Base-by-base conservation (phyloP, 805 yeast species). In the Candida germanica region DNA sequence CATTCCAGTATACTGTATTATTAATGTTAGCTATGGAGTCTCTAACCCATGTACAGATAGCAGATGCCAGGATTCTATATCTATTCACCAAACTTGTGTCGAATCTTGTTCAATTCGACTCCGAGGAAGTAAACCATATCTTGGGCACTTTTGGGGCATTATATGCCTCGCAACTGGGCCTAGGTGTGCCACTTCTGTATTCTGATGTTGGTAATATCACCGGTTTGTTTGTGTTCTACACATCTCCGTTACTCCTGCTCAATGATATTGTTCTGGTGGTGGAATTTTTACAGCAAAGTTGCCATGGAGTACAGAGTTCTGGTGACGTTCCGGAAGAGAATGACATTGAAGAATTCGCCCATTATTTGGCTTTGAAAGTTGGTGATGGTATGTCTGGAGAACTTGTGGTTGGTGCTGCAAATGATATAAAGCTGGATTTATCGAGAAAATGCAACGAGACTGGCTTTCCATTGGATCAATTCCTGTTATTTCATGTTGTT, bases 401-500 rank as follows among this genome's bases (percentile, higher is more conserved):
- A 11, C 24, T 24, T 9, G 19, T 14, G 24, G 25, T 24, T 5
- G 12, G 11, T 5, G 26, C 33, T 12, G 38, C 33, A 18, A 4
- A 15, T 10, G 27, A 23, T 11, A 29, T 37, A 11, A 8, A 28
- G 3, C n/a, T 5, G 3, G 33, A 37, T 18, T 2, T 37, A 5
- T 14, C 17, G 8, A 17, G 11, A 3, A 29, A n/a, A n/a, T n/a
- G 21, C 3, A 11, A n/a, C 8, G 29, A 2, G 6, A 7, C 24
- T 15, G 25, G 27, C 7, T 35, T 29, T 17, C 16, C n/a, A 15
- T 9, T 35, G 3, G 32, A 17, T 6, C 6, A 8, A 6, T 11
- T 22, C 11, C 15, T 24, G 5, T 50, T 34, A 48, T 51, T 33
- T 45, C 50, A 24, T 45, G 59, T 29, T 15, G 42, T 48, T 19